A percentile compares a stretch with the other conserved stretches of the same genome.
Conservation (phyloP, 1,284 basidiomycete genomes). For the Vanrija sp. region DNA sequence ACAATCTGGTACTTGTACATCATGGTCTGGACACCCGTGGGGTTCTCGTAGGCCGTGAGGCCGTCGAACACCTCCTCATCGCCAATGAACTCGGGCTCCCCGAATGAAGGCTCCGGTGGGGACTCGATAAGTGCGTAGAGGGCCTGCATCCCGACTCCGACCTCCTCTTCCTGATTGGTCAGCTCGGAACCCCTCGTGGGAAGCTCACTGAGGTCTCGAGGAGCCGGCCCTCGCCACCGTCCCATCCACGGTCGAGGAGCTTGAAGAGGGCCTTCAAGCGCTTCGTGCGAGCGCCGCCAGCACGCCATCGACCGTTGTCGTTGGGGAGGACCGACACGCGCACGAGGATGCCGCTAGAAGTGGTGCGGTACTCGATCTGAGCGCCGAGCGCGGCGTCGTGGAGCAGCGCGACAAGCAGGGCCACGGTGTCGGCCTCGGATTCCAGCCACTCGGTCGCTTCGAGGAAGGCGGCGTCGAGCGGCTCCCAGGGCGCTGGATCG, state of each 20-base stretch:
- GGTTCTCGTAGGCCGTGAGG: slow-evolving; percentile 26
- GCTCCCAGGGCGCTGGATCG: not conserved
- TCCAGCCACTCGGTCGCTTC: not conserved
- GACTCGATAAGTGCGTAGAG: slow-evolving; percentile 32
- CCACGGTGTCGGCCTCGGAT: not conserved
- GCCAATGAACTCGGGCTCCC: slow-evolving; percentile 1
- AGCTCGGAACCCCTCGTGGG: not conserved
- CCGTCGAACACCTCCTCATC: slow-evolving; percentile 26
- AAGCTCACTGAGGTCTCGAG: slow-evolving; percentile 2
- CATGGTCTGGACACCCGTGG: slow-evolving; percentile 26
- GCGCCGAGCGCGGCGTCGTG: not conserved
- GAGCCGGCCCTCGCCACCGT: not conserved
- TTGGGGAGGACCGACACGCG: not conserved
- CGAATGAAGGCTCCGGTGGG: slow-evolving; percentile 22
- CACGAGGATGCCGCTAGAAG: not conserved
- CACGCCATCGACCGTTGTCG: not conserved
- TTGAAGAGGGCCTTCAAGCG: not conserved
- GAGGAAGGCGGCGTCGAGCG: not conserved
- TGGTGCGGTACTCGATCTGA: not conserved
- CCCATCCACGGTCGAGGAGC: slow-evolving; percentile 2
- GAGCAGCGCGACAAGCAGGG: not conserved
- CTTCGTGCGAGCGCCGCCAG: not conserved
- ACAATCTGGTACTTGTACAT: slow-evolving; percentile 43
- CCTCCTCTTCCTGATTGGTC: slow-evolving; percentile 5
- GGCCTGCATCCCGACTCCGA: slow-evolving; percentile 21